Conservation (phyloP, 129 eudicot species). For the Pittosporum tobira region DNA sequence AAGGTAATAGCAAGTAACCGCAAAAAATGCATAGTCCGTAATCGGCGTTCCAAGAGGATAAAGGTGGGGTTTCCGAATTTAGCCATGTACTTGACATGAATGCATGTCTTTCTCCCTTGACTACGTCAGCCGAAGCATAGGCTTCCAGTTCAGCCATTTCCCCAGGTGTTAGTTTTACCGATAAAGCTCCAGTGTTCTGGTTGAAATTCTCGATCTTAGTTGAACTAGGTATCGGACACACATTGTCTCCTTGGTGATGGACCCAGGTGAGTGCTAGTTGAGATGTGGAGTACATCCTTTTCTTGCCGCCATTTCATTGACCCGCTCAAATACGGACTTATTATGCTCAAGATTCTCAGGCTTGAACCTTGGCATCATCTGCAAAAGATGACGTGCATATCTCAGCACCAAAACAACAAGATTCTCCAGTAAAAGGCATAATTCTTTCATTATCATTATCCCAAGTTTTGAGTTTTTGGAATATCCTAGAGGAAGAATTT, state of each 20-base stretch:
- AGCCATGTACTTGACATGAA: not conserved
- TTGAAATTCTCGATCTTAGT: slow-evolving; percentile 10
- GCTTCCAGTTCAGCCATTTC: slow-evolving; percentile 23
- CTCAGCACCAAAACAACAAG: too few species aligned
- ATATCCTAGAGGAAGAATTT: too few species aligned
- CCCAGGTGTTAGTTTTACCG: slow-evolving; percentile 16
- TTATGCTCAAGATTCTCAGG: slow-evolving; percentile 22
- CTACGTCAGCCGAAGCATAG: slow-evolving; percentile 6
- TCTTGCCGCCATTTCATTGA: slow-evolving; percentile 11
- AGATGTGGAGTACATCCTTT: slow-evolving; percentile 19
- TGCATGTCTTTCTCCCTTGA: slow-evolving; percentile 14
- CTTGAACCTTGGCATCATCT: slow-evolving; percentile 6
- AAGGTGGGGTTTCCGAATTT: slow-evolving; percentile 21
- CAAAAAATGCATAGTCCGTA: not conserved
- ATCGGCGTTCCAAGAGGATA: slow-evolving; percentile 23
- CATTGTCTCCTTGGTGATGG: slow-evolving; percentile 23
- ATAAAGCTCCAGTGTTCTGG: slow-evolving; percentile 17
- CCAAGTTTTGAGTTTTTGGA: too few species aligned
- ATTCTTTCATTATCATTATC: too few species aligned
- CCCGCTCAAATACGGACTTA: slow-evolving; percentile 7
- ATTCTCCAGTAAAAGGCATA: too few species aligned
- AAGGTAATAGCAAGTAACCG: too few species aligned
- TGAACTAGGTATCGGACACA: slow-evolving; percentile 2
- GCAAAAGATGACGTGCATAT: too few species aligned
- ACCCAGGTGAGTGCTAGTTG: slow-evolving; percentile 31